A percentile compares a stretch with the other conserved stretches of the same genome.
Evolutionary conservation across 306 rosid species (phyloP).

Genomic region (Cucurbita ficifolia): DNA sequence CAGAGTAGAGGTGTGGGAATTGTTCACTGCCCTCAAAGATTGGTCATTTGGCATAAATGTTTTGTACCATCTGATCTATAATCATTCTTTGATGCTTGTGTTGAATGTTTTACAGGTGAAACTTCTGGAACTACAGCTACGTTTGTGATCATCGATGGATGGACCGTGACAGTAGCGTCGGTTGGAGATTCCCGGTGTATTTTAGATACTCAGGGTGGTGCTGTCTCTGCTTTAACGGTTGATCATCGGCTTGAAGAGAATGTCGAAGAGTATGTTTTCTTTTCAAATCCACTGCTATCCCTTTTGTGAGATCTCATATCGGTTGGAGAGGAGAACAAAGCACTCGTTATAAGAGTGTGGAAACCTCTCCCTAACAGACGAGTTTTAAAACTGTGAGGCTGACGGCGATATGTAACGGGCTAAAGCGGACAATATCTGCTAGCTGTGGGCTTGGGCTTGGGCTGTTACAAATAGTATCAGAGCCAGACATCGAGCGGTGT

Average conservation of each 20-base stretch:
- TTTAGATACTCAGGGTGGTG: conserved; percentile 81
- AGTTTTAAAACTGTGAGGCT: too few relatives aligned
- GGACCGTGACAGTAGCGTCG: conserved; percentile 97
- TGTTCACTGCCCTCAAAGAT: background rate
- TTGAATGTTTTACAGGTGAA: conserved; percentile 42
- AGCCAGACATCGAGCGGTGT: too few relatives aligned
- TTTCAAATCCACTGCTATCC: background rate
- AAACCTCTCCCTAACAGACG: too few relatives aligned
- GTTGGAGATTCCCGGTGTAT: conserved; percentile 97
- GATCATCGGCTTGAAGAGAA: conserved; percentile 97
- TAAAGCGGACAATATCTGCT: too few relatives aligned
- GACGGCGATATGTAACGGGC: too few relatives aligned
- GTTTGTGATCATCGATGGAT: conserved; percentile 81
- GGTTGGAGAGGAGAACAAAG: too few relatives aligned
- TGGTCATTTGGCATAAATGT: background rate
- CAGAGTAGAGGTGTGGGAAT: conserved; percentile 56
- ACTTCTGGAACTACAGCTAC: conserved; percentile 97
- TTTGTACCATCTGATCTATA: background rate
- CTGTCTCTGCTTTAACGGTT: conserved; percentile 65
- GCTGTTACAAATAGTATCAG: too few relatives aligned
- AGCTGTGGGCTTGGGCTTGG: too few relatives aligned
- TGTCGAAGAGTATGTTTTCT: conserved; percentile 54
- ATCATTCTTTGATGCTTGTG: conserved; percentile 9
- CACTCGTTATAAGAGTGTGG: too few relatives aligned
- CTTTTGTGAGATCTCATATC: too few relatives aligned